A percentile compares a stretch with the other conserved stretches of the same genome.
Conservation (phyloP, 2,329 filamentous ascomycete species). For the Cladosporium sp. region DNA sequence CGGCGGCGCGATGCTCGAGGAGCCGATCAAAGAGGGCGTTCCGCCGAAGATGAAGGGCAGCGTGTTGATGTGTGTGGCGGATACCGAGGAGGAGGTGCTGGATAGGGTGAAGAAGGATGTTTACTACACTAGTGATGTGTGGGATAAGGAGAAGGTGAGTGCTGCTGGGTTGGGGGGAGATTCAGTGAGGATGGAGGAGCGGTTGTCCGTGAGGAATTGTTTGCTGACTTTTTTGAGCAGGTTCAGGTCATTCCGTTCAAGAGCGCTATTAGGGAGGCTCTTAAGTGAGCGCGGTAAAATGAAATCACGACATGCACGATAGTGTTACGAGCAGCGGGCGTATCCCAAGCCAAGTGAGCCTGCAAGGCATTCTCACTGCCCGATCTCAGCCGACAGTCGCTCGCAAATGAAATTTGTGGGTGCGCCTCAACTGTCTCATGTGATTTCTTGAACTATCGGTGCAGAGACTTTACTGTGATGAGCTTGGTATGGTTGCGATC, state of each 20-base stretch:
- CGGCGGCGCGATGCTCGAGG: conserved; percentile 69
- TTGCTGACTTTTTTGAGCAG: conserved; percentile 24
- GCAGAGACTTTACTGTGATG: too few species aligned
- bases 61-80: conserved; percentile 66
- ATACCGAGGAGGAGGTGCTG: conserved; percentile 68
- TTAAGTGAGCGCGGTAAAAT: conserved; percentile 22
- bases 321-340: background rate
- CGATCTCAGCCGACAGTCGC: too few species aligned
- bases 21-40: conserved; percentile 62
- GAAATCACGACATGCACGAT: background rate
- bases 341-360: background rate
- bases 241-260: conserved; percentile 51
- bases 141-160: conserved; percentile 61
- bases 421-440: too few species aligned
- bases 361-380: too few species aligned
- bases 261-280: conserved; percentile 46
- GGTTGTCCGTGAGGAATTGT: background rate
- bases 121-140: conserved; percentile 71
- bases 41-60: conserved; percentile 73
- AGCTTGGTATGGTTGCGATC: too few species aligned
- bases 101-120: conserved; percentile 69
- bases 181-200: background rate
- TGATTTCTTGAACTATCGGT: too few species aligned
- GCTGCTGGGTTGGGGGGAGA: background rate
- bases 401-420: too few species aligned